Percentiles rank a stretch among this genome's conserved stretches.
These are phyloP conservation scores for Venturiaceae sp. DNA, from an alignment of 2,329 filamentous ascomycete genomes.

Conservation along the genomic window DNA sequence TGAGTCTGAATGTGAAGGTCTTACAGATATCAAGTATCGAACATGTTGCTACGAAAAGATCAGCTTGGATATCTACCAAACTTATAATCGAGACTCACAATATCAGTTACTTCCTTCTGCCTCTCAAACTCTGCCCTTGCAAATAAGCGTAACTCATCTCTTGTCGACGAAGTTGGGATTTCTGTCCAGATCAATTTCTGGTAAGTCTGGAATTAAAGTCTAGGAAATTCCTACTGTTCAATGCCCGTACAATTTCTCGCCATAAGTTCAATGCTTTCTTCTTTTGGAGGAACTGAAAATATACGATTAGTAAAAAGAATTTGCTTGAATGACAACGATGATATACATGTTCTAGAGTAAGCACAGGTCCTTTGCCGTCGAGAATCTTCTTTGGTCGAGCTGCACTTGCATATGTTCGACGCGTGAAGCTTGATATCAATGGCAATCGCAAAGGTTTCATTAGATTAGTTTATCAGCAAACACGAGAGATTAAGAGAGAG, in stretches of 20 bases:
- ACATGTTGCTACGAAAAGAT: constrained; percentile 28
- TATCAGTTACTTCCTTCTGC: constrained; percentile 34
- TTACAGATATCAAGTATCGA: constrained; percentile 36
- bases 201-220: too few relatives aligned
- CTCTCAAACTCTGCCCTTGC: constrained; percentile 39
- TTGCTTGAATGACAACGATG: background rate
- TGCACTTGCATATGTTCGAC: background rate
- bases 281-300: constrained; percentile 36
- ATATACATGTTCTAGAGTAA: background rate
- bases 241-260: constrained; percentile 37
- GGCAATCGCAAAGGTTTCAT: background rate
- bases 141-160: constrained; percentile 36
- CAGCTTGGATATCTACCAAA: background rate
- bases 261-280: constrained; percentile 36
- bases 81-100: constrained; percentile 22
- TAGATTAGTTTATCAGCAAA: background rate
- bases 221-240: constrained; percentile 20
- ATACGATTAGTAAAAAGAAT: background rate
- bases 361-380: background rate
- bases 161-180: constrained; percentile 24
- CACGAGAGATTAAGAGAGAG: background rate
- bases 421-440: background rate
- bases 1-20: constrained; percentile 1
- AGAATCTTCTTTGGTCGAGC: background rate
- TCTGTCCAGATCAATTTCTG: constrained; percentile 13